phyloP scores from a whole-genome alignment of 2,329 filamentous ascomycete genomes.

The Arthroderma sp. region DNA sequence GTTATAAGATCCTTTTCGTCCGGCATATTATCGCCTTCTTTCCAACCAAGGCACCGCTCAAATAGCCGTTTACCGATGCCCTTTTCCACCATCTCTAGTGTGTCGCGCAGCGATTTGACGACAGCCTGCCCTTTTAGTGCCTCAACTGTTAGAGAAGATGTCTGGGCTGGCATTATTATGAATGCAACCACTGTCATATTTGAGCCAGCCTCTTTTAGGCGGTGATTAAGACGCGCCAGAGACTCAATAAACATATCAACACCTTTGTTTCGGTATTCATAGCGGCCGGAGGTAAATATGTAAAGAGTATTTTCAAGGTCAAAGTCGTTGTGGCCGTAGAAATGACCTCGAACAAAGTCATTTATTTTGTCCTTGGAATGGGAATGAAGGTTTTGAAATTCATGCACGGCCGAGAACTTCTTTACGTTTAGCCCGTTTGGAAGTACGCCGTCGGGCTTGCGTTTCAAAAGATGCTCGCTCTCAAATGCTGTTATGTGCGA shows the following conservation, averaged over 20 bases:
- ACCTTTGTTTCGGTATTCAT: conserved; percentile 96
- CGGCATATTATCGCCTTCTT: conserved; percentile 81
- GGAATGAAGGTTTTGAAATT: conserved; percentile 96
- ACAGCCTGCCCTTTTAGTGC: conserved; percentile 93
- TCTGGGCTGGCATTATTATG: conserved; percentile 97
- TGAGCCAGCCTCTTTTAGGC: conserved; percentile 69
- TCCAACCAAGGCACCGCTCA: conserved; percentile 87
- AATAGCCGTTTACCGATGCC: conserved; percentile 90
- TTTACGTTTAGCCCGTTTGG: conserved; percentile 97
- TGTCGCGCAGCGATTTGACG: conserved; percentile 89
- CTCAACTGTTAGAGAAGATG: conserved; percentile 85
- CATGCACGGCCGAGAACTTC: conserved; percentile 95
- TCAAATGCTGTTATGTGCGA: conserved; percentile 98
- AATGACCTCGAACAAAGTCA: conserved; percentile 94
- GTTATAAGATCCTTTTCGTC: conserved; percentile 96
- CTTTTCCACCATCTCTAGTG: conserved; percentile 80
- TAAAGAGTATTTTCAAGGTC: conserved; percentile 94
- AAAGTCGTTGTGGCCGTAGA: conserved; percentile 97
- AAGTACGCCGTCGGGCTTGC: conserved; percentile 90
- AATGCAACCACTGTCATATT: conserved; percentile 94
- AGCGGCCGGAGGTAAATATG: conserved; percentile 92
- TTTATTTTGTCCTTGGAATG: conserved; percentile 96
- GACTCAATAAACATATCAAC: conserved; percentile 99
- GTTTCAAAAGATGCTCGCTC: conserved; percentile 91
- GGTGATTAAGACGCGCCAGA: conserved; percentile 83